Percentiles rank a stretch among this genome's conserved stretches.
Conservation (phyloP, 2,329 filamentous ascomycete genomes). For the Fusarium paranaense region DNA sequence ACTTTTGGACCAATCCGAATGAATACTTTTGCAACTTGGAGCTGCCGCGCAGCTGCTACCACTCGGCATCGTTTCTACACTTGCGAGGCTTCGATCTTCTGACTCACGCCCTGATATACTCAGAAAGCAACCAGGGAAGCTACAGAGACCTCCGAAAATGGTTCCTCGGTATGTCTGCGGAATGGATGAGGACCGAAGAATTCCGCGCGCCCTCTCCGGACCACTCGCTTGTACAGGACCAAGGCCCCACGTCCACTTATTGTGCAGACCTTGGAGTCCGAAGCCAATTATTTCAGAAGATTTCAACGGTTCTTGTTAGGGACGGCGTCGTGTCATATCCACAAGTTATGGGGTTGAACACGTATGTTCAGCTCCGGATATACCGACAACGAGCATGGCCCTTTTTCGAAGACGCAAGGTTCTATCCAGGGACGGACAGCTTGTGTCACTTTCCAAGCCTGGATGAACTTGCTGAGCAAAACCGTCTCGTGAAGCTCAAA, state of each 20-base stretch:
- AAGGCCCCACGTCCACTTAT: not conserved
- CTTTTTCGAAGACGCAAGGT: slow-evolving; percentile 14
- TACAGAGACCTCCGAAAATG: not conserved
- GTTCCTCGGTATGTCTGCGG: not conserved
- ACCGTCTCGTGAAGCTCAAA: not conserved
- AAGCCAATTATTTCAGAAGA: not conserved
- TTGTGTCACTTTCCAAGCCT: not conserved
- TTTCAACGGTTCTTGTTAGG: not conserved
- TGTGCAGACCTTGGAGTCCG: not conserved
- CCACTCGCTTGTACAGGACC: not conserved
- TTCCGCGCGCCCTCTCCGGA: no score
- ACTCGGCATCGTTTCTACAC: not conserved
- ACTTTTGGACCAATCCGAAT: not conserved
- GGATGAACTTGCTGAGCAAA: not conserved
- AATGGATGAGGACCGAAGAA: not conserved
- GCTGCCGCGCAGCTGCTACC: not conserved
- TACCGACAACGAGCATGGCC: slow-evolving; percentile 26
- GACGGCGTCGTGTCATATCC: not conserved
- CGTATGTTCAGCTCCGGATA: not conserved
- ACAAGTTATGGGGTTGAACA: not conserved
- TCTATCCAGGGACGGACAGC: not conserved
- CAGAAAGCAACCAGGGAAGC: not conserved
- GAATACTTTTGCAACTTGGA: not conserved
- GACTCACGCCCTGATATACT: not conserved
- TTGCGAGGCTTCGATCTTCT: not conserved